phyloP scores from a whole-genome alignment of 208 protist genomes.

The Leishmania amazonensis region DNA sequence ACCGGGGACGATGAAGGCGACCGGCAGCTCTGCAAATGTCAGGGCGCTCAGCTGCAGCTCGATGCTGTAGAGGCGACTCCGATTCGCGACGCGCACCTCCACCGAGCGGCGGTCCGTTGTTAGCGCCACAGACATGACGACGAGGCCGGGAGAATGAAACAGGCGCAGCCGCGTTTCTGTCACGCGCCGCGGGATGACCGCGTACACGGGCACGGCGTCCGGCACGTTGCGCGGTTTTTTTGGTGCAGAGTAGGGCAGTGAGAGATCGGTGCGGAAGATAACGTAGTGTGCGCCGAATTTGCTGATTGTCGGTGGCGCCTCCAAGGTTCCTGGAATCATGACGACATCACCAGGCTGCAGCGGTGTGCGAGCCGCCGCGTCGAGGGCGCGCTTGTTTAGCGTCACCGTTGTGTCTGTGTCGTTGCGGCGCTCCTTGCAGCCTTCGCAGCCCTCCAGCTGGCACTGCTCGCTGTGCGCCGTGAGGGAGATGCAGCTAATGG shows the following conservation, averaged over 20 bases:
- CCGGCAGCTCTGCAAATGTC: constrained; percentile 57
- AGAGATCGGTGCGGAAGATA: constrained; percentile 77
- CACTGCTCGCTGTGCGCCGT: constrained; percentile 84
- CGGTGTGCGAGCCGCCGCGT: constrained; percentile 32
- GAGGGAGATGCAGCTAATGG: constrained; percentile 65
- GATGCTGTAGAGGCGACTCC: constrained; percentile 73
- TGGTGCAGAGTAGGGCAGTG: constrained; percentile 63
- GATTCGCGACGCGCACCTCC: constrained; percentile 76
- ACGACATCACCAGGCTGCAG: constrained; percentile 71
- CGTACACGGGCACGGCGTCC: constrained; percentile 83
- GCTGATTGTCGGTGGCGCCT: constrained; percentile 52
- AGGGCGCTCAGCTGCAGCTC: constrained; percentile 71
- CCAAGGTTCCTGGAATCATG: constrained; percentile 55
- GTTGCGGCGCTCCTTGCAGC: constrained; percentile 70
- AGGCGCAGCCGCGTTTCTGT: constrained; percentile 84
- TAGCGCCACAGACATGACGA: constrained; percentile 55
- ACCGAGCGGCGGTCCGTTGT: constrained; percentile 73
- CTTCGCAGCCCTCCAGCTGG: constrained; percentile 80
- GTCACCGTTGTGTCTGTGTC: constrained; percentile 40
- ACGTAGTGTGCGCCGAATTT: constrained; percentile 63
- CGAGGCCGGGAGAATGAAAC: constrained; percentile 71
- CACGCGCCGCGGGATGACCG: constrained; percentile 82
- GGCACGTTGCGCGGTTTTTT: constrained; percentile 70
- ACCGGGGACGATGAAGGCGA: constrained; percentile 71
- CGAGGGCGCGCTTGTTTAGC: constrained; percentile 61